Base-by-base conservation (phyloP, 257 asterid species). In the Jaltomata sinuosa region DNA sequence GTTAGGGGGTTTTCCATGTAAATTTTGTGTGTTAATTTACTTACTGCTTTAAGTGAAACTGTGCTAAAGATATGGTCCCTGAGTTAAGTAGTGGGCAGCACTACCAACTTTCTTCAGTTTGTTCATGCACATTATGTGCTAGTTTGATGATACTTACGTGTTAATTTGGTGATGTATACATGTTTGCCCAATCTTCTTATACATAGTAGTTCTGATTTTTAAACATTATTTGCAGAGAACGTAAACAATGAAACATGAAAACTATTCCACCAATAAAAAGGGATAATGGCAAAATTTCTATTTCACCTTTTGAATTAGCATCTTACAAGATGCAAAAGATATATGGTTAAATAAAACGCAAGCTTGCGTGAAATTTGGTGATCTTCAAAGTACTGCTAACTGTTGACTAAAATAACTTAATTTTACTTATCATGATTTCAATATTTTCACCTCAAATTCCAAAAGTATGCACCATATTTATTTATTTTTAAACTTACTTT, bases 401-500 rank as follows among this genome's bases (percentile, higher is more conserved):
- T 86, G 87, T 7, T 89, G 92, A 90, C 47, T 90, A 34, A 86
- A 86, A 45, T 86, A 90, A 22, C 53, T 32, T 85, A 62, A 62
- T 27, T 62, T 86, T 68, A 50, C 80, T 16, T 91, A 90, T 71
- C 89, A 90, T 81, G 91, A 88, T 90, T 90, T 55, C 15, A 85
- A 31, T 86, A 7, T 80, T 67, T 89, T 86, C 72, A 83, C 62
- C 15, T 61, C 79, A 38, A 55, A 84, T 19, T 59, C 34, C 42
- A 27, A 18, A 25, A 80, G 14, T 64, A 34, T 29, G 34, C 5
- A 64, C 11, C 3, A 29, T 64, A 31, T 29, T 5, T 64, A 27
- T n/a, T 61, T 61, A 11, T 61, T 11, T 61, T 64, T n/a, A n/a
- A n/a, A n/a, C n/a, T n/a, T n/a, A n/a, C n/a, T n/a, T n/a, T n/a